Evolutionary conservation across 2,329 filamentous ascomycete species (phyloP), one percentile per base, ranked within the genome.

Genomic region (Botryotinia convoluta): DNA sequence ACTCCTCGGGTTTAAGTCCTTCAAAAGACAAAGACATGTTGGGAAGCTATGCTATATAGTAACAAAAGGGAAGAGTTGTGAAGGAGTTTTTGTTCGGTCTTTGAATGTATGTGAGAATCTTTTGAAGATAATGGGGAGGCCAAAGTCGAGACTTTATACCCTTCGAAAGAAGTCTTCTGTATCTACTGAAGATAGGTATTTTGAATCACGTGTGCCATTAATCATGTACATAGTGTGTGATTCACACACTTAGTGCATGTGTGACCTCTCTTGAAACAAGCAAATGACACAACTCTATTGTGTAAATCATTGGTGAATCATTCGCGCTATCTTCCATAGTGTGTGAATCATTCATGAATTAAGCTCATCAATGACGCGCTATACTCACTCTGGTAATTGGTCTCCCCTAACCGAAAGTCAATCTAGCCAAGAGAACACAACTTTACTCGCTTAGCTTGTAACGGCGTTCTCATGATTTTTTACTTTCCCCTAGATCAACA

Each of bases 141-240:
- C 7, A 45, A 20, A 20, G 16, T 6, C 16, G 16, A 20, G 54
- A 9, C 16, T 59, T 59, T 32, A 20, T 35, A 59, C 6, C 1
- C 42, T 44, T 44, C 6, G 18, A 44, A 20, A 8, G 18, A 44
- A 7, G 18, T 20, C 18, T 20, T 16, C 3, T 57, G 4, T 32
- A 57, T 2, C 2, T 57, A 9, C 16, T 57, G 12, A 1, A 18
- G 16, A 14, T 18, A 18, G 0, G 3, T 32, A 18, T 18, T 32
- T 6, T 32, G 5, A 7, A 1, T 8, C 29, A 18, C 18, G 1
- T 29, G n/a, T 16, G 8, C 16, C 14, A 7, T n/a, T 1, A 16
- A 29, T 57, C 18, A 8, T 32, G n/a, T n/a, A 29, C 5, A 29
- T 57, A 18, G n/a, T 29, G n/a, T n/a, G 7, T 29, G 4, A 57